Evolutionary conservation across 2,329 filamentous ascomycete species (phyloP).

Genomic region (Ceratocystis ficicola): DNA sequence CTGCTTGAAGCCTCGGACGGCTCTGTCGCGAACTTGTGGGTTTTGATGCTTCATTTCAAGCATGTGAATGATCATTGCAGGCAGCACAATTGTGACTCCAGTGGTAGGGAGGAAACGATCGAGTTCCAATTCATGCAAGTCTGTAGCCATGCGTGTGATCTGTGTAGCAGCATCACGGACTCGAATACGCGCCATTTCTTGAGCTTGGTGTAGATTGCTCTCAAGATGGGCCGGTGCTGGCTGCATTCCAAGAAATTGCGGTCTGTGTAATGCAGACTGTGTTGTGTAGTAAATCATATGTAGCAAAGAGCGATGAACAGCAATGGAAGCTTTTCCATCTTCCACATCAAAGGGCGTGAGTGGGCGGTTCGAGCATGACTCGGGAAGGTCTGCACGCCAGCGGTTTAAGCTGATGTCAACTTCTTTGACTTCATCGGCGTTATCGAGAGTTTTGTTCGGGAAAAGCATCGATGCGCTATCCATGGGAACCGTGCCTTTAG

Average conservation of each 20-base stretch:
- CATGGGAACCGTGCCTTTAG: constrained; percentile 67
- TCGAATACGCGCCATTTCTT: constrained; percentile 64
- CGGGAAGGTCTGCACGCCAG: constrained; percentile 63
- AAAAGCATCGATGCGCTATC: constrained; percentile 81
- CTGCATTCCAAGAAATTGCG: constrained; percentile 76
- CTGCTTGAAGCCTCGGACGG: constrained; percentile 70
- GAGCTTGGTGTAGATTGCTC: constrained; percentile 19
- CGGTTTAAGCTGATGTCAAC: constrained; percentile 69
- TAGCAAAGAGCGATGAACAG: constrained; percentile 69
- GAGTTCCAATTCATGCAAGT: constrained; percentile 59
- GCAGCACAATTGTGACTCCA: constrained; percentile 79
- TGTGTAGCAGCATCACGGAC: constrained; percentile 74
- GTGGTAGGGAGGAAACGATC: constrained; percentile 77
- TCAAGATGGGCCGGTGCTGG: constrained; percentile 18
- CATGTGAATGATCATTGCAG: constrained; percentile 86
- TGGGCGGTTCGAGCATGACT: constrained; percentile 55
- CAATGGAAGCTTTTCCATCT: constrained; percentile 47
- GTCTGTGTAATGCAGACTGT: constrained; percentile 77
- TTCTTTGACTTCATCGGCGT: constrained; percentile 61
- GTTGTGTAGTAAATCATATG: constrained; percentile 94
- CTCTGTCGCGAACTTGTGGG: constrained; percentile 56
- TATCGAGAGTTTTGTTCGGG: constrained; percentile 76
- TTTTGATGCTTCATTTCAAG: constrained; percentile 81
- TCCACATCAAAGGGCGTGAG: constrained; percentile 44
- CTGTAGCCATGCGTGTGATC: constrained; percentile 72